Conservation (phyloP, 1,284 basidiomycete species). For the Naganishia sp. region DNA sequence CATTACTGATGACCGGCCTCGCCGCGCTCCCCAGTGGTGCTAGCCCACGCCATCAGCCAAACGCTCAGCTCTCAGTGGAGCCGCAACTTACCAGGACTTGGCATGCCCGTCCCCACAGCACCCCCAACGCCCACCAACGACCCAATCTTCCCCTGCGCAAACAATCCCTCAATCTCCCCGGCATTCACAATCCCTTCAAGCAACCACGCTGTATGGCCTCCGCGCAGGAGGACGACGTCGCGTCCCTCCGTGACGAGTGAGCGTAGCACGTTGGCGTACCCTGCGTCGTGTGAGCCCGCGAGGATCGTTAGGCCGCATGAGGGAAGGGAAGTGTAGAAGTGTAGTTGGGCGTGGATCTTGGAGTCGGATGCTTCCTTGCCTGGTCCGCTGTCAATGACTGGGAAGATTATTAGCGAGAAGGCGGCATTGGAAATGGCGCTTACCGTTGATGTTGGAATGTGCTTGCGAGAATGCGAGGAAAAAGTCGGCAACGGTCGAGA, state of each 20-base stretch:
- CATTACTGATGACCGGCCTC: slow-evolving; percentile 13
- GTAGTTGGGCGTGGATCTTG: slow-evolving; percentile 75
- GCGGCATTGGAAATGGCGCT: slow-evolving; percentile 7
- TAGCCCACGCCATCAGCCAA: background rate
- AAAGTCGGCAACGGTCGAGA: slow-evolving; percentile 44
- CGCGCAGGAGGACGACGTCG: slow-evolving; percentile 68
- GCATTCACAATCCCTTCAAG: slow-evolving; percentile 61
- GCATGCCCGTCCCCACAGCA: slow-evolving; percentile 22
- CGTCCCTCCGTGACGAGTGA: slow-evolving; percentile 64
- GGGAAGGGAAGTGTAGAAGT: slow-evolving; percentile 70
- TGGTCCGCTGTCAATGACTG: slow-evolving; percentile 69
- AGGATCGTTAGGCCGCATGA: slow-evolving; percentile 65
- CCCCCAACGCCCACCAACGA: slow-evolving; percentile 8
- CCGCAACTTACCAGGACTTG: slow-evolving; percentile 11
- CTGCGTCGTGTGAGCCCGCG: slow-evolving; percentile 70
- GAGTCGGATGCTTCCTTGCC: slow-evolving; percentile 65
- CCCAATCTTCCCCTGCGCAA: slow-evolving; percentile 60
- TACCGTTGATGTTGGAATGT: slow-evolving; percentile 47
- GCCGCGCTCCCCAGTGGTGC: slow-evolving; percentile 13
- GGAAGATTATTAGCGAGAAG: too few species aligned
- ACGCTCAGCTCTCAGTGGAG: background rate
- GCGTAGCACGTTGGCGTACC: slow-evolving; percentile 63
- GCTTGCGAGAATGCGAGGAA: slow-evolving; percentile 47
- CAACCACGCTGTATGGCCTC: slow-evolving; percentile 58
- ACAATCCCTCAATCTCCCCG: slow-evolving; percentile 64